A percentile compares a stretch with the other conserved stretches of the same genome.
These are phyloP conservation scores for Fistulinella prunicolor DNA, from an alignment of 768 basidiomycete genomes.

Conservation along the genomic window DNA sequence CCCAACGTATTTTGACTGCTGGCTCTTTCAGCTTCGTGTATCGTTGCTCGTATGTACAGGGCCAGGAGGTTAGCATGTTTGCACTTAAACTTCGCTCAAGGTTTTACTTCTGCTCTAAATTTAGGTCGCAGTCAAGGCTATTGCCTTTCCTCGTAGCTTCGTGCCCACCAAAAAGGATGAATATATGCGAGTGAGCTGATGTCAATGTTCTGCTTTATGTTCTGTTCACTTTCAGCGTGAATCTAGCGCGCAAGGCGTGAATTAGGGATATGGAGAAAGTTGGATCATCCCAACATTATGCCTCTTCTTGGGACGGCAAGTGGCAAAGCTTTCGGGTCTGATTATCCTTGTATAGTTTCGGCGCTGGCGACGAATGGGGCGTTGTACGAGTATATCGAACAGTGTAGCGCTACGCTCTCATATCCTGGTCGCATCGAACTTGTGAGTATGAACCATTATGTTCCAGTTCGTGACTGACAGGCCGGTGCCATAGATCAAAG, in stretches of 20 bases:
- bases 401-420: background rate
- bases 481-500: background rate
- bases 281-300: slow-evolving; percentile 11
- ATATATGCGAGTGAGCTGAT: background rate
- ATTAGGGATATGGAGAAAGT: slow-evolving; percentile 4
- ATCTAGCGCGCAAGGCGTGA: slow-evolving; percentile 7
- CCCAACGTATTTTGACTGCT: background rate
- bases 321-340: slow-evolving; percentile 1
- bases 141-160: background rate
- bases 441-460: background rate
- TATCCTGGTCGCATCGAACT: background rate
- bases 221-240: background rate
- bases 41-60: background rate
- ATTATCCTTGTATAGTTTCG: slow-evolving; percentile 6
- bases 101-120: background rate
- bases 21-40: slow-evolving; percentile 1
- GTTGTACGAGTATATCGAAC: background rate
- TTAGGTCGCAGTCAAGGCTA: slow-evolving; percentile 8
- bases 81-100: no score
- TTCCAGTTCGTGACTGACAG: background rate
- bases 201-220: background rate
- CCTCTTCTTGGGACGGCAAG: background rate
- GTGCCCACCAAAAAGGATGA: background rate
- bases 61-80: background rate
- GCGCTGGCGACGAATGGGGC: slow-evolving; percentile 9